Conservation (phyloP, 106 monocot species). For the Dendrobium huoshanense region DNA sequence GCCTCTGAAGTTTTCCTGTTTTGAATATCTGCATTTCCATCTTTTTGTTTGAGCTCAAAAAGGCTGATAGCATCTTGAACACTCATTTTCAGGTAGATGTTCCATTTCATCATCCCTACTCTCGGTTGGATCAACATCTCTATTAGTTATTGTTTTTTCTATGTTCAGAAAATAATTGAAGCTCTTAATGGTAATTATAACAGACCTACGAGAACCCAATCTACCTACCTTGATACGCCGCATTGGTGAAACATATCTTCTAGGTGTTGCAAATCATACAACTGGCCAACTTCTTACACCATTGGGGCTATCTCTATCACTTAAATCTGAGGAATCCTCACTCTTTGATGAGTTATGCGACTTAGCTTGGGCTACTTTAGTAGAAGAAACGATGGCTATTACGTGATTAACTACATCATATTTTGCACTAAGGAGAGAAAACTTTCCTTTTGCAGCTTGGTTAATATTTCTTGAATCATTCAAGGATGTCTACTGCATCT, state of each 20-base stretch:
- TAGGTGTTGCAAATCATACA: constrained; percentile 70
- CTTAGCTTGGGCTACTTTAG: constrained; percentile 85
- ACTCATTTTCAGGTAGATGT: constrained; percentile 46
- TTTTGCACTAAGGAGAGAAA: neutral
- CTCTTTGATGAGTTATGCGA: constrained; percentile 65
- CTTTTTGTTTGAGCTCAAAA: constrained; percentile 85
- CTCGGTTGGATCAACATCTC: constrained; percentile 39
- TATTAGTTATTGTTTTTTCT: constrained; percentile 39
- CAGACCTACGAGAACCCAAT: constrained; percentile 75
- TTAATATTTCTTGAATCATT: constrained; percentile 10
- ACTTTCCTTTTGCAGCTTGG: constrained; percentile 10
- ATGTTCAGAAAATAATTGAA: constrained; percentile 64
- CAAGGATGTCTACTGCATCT: constrained; percentile 5
- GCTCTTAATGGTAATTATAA: constrained; percentile 78
- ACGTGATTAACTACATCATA: constrained; percentile 8
- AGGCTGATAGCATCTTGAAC: constrained; percentile 95
- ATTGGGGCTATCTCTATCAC: constrained; percentile 32
- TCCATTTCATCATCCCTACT: constrained; percentile 44
- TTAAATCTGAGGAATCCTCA: constrained; percentile 54
- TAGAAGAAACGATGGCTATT: constrained; percentile 39
- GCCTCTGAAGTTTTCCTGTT: constrained; percentile 32
- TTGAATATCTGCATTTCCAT: constrained; percentile 43
- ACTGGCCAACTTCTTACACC: constrained; percentile 77
- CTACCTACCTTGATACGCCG: constrained; percentile 83
- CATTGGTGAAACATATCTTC: constrained; percentile 96